phyloP scores from a whole-genome alignment of 2,329 filamentous ascomycete species.

The Fusarium cyanostomum region DNA sequence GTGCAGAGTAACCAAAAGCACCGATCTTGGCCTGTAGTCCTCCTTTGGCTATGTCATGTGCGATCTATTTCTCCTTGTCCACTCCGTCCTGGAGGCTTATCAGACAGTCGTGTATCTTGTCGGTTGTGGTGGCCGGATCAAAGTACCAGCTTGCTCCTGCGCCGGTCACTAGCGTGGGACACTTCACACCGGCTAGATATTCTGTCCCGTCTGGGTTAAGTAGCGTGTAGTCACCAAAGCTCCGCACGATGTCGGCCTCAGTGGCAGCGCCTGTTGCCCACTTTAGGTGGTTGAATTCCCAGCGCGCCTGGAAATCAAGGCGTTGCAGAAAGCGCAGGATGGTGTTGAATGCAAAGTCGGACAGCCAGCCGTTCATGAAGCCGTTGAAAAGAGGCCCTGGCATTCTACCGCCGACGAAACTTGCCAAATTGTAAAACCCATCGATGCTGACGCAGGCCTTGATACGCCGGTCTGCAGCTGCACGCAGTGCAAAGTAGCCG shows the following conservation, averaged over 20 bases:
- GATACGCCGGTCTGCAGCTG: conserved; percentile 52
- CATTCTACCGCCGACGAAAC: conserved; percentile 40
- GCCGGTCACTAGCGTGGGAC: conserved; percentile 45
- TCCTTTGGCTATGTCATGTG: conserved; percentile 34
- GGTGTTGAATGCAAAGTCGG: conserved; percentile 39
- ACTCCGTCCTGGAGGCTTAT: background rate
- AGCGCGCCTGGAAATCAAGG: conserved; percentile 43
- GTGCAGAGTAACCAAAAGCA: conserved; percentile 27
- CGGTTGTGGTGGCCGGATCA: conserved; percentile 18
- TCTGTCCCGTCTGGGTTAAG: too few species aligned
- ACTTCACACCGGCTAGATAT: conserved; percentile 36
- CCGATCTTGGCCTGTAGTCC: conserved; percentile 42
- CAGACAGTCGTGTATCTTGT: conserved; percentile 21
- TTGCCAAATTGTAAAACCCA: conserved; percentile 38
- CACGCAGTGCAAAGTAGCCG: conserved; percentile 58
- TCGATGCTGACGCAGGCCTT: conserved; percentile 54
- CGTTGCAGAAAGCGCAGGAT: conserved; percentile 28
- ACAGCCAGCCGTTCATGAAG: conserved; percentile 35
- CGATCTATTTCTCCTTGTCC: conserved; percentile 26
- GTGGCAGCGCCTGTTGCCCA: conserved; percentile 41
- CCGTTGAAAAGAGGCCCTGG: conserved; percentile 38
- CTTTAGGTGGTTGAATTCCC: conserved; percentile 43
- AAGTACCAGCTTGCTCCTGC: conserved; percentile 34
- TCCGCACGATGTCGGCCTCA: conserved; percentile 40
- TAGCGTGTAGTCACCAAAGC: conserved; percentile 30